Conservation (phyloP, 2,329 filamentous ascomycete species). For the Phialophora verrucosa region DNA sequence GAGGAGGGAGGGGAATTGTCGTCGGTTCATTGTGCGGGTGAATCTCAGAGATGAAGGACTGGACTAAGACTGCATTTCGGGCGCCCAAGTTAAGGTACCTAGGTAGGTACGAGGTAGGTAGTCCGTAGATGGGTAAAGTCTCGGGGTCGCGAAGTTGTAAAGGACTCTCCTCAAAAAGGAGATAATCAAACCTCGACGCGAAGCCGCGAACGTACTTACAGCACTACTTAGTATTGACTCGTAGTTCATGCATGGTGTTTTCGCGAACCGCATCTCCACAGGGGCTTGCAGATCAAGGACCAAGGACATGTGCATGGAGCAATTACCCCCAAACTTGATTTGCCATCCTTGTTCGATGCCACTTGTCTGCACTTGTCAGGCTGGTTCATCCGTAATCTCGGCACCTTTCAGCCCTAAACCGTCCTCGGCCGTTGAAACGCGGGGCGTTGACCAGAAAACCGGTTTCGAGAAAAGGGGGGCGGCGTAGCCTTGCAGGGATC, state of each 20-base stretch:
- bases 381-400: slow-evolving; percentile 12
- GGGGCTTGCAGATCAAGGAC: neutral
- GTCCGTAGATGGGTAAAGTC: no score
- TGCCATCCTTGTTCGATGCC: no score
- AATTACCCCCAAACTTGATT: no score
- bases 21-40: neutral
- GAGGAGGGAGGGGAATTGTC: neutral
- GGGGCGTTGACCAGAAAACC: slow-evolving; percentile 17
- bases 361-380: neutral
- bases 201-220: no score
- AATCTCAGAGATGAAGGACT: neutral
- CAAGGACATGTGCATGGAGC: no score
- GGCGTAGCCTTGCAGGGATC: slow-evolving; percentile 22
- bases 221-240: no score
- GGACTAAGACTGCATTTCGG: neutral
- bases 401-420: slow-evolving; percentile 9
- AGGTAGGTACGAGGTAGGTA: no score
- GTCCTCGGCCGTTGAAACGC: slow-evolving; percentile 21
- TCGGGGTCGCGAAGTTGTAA: neutral
- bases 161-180: no score
- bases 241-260: neutral
- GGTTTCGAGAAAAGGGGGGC: slow-evolving; percentile 10
- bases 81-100: no score
- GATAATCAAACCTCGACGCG: no score
- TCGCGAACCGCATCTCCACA: neutral